phyloP scores from a whole-genome alignment of 306 rosid species.

The Citrullus mucosospermus region DNA sequence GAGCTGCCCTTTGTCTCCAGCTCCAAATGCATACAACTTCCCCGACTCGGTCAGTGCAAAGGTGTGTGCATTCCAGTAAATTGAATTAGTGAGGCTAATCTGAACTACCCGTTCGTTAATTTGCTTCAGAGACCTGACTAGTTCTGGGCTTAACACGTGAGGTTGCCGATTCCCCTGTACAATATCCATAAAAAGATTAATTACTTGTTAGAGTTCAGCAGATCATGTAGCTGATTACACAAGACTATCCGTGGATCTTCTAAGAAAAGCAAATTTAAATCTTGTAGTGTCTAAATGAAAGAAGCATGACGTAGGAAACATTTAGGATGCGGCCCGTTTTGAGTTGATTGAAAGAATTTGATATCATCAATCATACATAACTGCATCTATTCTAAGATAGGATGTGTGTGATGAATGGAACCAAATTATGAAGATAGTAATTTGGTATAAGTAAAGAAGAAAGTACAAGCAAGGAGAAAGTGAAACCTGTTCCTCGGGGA shows the following conservation, averaged over 20 bases:
- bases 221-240: background rate
- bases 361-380: too few species aligned
- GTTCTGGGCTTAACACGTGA: slow-evolving; percentile 58
- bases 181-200: background rate
- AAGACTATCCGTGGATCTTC: background rate
- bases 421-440: background rate
- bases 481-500: slow-evolving; percentile 48
- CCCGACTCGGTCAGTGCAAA: slow-evolving; percentile 90
- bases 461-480: slow-evolving; percentile 7
- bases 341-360: background rate
- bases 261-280: background rate
- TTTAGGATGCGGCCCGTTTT: background rate
- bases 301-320: background rate
- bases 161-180: slow-evolving; percentile 58
- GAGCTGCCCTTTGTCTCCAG: slow-evolving; percentile 89
- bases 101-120: slow-evolving; percentile 71
- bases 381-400: too few species aligned
- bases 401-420: too few species aligned
- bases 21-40: slow-evolving; percentile 82
- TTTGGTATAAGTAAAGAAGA: background rate
- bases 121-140: slow-evolving; percentile 60
- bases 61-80: slow-evolving; percentile 91
- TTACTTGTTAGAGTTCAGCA: background rate
- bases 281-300: background rate
- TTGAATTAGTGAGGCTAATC: slow-evolving; percentile 79